These are phyloP conservation scores for Kazachstania sp. DNA, from an alignment of 1,139 yeast species.

Conservation along the genomic window DNA sequence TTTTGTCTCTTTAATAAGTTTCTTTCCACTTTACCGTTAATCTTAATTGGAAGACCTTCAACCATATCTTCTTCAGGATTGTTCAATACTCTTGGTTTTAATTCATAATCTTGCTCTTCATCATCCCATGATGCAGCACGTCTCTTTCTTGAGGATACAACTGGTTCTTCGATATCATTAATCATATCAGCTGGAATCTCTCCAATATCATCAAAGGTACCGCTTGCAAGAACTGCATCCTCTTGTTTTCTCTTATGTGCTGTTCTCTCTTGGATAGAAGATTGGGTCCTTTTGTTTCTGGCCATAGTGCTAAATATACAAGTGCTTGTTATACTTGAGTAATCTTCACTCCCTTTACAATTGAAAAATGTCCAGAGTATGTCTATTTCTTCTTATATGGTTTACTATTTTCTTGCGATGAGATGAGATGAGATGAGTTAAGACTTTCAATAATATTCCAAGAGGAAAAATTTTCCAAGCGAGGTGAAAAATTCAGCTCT, in stretches of 20 bases:
- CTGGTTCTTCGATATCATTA: constrained; percentile 7
- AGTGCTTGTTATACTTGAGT: not conserved
- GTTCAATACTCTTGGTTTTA: constrained; percentile 42
- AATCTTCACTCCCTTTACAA: too few relatives aligned
- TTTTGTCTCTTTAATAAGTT: constrained; percentile 34
- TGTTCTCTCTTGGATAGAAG: constrained; percentile 23
- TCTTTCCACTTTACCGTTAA: constrained; percentile 61
- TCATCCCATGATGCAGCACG: constrained; percentile 38
- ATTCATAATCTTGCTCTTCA: constrained; percentile 63
- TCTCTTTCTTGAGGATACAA: constrained; percentile 14
- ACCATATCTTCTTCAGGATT: constrained; percentile 38
- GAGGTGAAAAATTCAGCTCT: not conserved
- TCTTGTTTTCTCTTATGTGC: constrained; percentile 43
- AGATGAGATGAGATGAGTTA: constrained; percentile 3
- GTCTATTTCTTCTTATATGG: too few relatives aligned
- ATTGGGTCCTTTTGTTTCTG: constrained; percentile 22
- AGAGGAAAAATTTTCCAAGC: not conserved
- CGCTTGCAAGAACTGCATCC: constrained; percentile 42
- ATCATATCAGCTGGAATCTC: constrained; percentile 23
- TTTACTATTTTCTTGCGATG: not conserved
- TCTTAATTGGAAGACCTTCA: constrained; percentile 78
- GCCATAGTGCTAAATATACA: constrained; percentile 16
- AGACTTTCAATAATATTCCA: not conserved
- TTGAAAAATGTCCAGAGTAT: too few relatives aligned
- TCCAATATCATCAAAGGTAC: constrained; percentile 35